Percentiles rank a stretch among this genome's conserved stretches.
Conservation (phyloP, 2,329 filamentous ascomycete species). For the Aureobasidium pullulans region DNA sequence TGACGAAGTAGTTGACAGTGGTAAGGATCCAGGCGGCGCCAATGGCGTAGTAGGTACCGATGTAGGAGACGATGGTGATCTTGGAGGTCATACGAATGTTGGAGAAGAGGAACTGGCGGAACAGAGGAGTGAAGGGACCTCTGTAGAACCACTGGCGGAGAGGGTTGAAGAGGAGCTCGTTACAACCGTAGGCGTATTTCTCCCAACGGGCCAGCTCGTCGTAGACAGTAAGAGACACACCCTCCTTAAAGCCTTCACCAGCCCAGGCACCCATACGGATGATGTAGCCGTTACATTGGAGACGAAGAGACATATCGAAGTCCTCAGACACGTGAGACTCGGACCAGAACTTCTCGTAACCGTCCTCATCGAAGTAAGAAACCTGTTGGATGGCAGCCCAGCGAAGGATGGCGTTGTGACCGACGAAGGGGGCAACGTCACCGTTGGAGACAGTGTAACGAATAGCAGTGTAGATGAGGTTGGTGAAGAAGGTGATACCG, state of each 20-base stretch:
- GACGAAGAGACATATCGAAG: conserved; percentile 59
- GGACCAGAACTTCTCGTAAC: conserved; percentile 64
- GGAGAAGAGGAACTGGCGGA: conserved; percentile 52
- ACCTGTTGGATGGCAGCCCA: conserved; percentile 59
- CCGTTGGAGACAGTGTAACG: conserved; percentile 63
- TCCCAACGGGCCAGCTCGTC: conserved; percentile 67
- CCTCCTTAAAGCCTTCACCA: conserved; percentile 63
- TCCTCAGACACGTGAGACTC: conserved; percentile 71
- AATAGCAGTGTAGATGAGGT: conserved; percentile 69
- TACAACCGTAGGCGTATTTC: conserved; percentile 66
- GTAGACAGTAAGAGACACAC: conserved; percentile 65
- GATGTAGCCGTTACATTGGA: conserved; percentile 61
- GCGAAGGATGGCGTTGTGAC: conserved; percentile 67
- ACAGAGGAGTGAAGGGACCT: conserved; percentile 60
- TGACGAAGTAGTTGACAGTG: conserved; percentile 61
- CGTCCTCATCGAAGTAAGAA: conserved; percentile 49
- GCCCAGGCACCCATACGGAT: conserved; percentile 64
- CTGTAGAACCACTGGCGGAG: conserved; percentile 53
- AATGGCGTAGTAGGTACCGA: conserved; percentile 63
- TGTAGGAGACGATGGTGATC: conserved; percentile 63
- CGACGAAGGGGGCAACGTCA: conserved; percentile 68
- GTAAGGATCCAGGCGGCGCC: conserved; percentile 61
- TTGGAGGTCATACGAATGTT: conserved; percentile 60
- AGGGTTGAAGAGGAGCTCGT: conserved; percentile 64
- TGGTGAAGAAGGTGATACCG: conserved; percentile 71